phyloP scores from a whole-genome alignment of 1,284 basidiomycete species.

The Boletus smithii region DNA sequence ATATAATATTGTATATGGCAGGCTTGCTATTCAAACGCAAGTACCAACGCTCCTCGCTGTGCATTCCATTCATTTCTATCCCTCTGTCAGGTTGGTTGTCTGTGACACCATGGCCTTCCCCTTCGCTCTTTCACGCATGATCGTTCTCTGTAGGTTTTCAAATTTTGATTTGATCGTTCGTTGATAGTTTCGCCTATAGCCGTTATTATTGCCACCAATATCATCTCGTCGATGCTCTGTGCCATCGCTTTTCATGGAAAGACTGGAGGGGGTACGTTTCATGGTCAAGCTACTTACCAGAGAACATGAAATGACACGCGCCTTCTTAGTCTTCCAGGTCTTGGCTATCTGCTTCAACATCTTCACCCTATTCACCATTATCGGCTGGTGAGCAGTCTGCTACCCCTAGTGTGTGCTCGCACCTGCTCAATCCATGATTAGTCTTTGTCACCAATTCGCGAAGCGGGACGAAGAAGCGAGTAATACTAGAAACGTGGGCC shows the following conservation, averaged over 20 bases:
- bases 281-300: neutral
- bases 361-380: constrained; percentile 13
- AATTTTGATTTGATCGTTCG: neutral
- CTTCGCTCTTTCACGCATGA: constrained; percentile 18
- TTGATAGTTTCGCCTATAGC: constrained; percentile 14
- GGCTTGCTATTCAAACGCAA: neutral
- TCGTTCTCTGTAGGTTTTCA: constrained; percentile 22
- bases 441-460: constrained; percentile 16
- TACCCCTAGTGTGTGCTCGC: neutral
- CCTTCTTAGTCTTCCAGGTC: constrained; percentile 23
- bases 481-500: constrained; percentile 20
- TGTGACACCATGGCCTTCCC: constrained; percentile 31
- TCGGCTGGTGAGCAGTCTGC: constrained; percentile 21
- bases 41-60: neutral
- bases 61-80: constrained; percentile 8
- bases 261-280: constrained; percentile 24
- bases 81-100: constrained; percentile 13
- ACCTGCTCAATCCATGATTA: constrained; percentile 2
- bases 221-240: constrained; percentile 16
- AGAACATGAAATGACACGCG: neutral
- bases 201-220: constrained; percentile 16
- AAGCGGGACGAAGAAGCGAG: constrained; percentile 18
- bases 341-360: constrained; percentile 15
- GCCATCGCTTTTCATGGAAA: constrained; percentile 16
- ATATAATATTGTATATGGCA: constrained; percentile 16